phyloP scores from a whole-genome alignment of 2,329 filamentous ascomycete species.

The Cladorrhinum sp. region DNA sequence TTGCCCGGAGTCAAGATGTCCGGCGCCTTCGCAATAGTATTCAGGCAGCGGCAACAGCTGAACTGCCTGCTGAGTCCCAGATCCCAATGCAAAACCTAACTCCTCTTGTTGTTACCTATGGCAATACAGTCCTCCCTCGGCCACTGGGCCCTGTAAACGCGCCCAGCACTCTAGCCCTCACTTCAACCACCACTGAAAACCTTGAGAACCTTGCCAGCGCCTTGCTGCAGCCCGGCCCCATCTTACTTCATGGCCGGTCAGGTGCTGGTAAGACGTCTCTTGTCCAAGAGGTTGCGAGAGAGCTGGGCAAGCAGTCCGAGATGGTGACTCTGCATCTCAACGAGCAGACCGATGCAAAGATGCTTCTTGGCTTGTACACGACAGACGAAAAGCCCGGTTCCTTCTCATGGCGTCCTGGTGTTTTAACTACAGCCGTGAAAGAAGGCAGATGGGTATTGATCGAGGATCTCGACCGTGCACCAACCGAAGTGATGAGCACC shows the following conservation, averaged over 20 bases:
- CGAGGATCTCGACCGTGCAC: constrained; percentile 92
- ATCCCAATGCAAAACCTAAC: constrained; percentile 45
- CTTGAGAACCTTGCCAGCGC: constrained; percentile 65
- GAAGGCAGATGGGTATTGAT: constrained; percentile 97
- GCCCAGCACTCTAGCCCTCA: constrained; percentile 60
- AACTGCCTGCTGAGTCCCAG: constrained; percentile 16
- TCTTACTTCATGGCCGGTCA: constrained; percentile 77
- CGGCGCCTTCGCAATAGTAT: constrained; percentile 41
- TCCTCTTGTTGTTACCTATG: constrained; percentile 61
- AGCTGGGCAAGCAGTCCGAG: constrained; percentile 71
- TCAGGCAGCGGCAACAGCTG: constrained; percentile 20
- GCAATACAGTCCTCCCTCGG: constrained; percentile 63
- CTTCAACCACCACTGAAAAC: constrained; percentile 70
- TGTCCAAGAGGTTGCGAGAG: constrained; percentile 75
- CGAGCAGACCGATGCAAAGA: constrained; percentile 96
- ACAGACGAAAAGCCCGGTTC: constrained; percentile 83
- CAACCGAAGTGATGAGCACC: constrained; percentile 90
- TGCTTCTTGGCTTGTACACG: constrained; percentile 90
- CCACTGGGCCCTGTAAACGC: constrained; percentile 48
- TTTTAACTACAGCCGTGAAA: constrained; percentile 87
- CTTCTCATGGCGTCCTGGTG: constrained; percentile 88
- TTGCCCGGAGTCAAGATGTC: constrained; percentile 48
- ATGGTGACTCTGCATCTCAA: constrained; percentile 97
- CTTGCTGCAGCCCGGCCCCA: constrained; percentile 65
- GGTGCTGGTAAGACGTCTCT: constrained; percentile 90